Evolutionary conservation across 2,329 filamentous ascomycete species (phyloP).

Genomic region (Claviceps fusiformis): DNA sequence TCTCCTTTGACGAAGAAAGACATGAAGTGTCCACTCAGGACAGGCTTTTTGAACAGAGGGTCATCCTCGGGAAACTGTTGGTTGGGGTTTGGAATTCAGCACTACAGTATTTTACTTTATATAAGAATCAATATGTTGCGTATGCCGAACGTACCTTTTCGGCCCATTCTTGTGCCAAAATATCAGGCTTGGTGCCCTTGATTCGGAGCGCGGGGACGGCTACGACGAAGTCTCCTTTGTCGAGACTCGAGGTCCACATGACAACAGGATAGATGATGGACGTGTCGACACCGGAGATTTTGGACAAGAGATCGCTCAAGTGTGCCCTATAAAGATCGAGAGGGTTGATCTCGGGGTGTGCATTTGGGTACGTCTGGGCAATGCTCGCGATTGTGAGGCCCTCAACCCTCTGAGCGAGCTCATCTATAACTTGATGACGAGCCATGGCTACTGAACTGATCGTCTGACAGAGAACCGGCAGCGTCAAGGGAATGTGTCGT

Average conservation of each 20-base stretch:
- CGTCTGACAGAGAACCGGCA: neutral
- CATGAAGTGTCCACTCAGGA: slow-evolving; percentile 53
- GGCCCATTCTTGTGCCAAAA: slow-evolving; percentile 47
- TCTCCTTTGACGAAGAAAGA: slow-evolving; percentile 69
- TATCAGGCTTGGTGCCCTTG: slow-evolving; percentile 54
- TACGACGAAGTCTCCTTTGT: slow-evolving; percentile 71
- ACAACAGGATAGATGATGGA: slow-evolving; percentile 61
- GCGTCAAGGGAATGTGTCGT: neutral
- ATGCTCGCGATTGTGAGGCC: slow-evolving; percentile 5
- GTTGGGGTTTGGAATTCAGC: neutral
- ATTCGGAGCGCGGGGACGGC: slow-evolving; percentile 68
- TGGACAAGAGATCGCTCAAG: slow-evolving; percentile 53
- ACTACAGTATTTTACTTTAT: neutral
- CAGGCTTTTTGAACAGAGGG: slow-evolving; percentile 58
- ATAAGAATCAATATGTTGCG: neutral
- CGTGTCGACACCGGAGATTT: slow-evolving; percentile 56
- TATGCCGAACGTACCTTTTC: slow-evolving; percentile 34
- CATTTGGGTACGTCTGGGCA: slow-evolving; percentile 32
- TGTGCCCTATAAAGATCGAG: slow-evolving; percentile 70
- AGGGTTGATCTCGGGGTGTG: slow-evolving; percentile 57
- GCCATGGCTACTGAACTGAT: slow-evolving; percentile 1
- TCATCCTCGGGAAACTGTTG: slow-evolving; percentile 59
- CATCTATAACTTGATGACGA: slow-evolving; percentile 1
- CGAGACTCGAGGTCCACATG: slow-evolving; percentile 64
- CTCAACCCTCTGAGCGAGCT: slow-evolving; percentile 7